Conservation (phyloP, 352 stramenopile species). For the Globisporangium mamillatum region DNA sequence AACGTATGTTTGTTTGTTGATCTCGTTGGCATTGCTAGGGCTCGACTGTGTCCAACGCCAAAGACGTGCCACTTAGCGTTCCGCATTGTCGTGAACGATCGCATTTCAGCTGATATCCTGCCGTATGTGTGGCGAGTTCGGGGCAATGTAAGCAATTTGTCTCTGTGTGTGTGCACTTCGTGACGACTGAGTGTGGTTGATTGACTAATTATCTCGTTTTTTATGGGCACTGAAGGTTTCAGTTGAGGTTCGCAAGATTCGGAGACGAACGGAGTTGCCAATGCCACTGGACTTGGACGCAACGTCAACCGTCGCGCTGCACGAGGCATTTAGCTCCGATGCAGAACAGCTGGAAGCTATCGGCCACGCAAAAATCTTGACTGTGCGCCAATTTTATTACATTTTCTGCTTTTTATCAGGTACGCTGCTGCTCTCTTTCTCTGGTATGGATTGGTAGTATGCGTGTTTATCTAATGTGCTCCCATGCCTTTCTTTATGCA, state of each 20-base stretch:
- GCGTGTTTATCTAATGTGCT: neutral
- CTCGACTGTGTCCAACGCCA: slow-evolving; percentile 61
- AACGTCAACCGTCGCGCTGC: slow-evolving; percentile 19
- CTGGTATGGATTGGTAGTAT: neutral
- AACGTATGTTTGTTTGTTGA: neutral
- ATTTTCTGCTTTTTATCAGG: slow-evolving; percentile 77
- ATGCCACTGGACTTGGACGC: slow-evolving; percentile 14
- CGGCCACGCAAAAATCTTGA: slow-evolving; percentile 61
- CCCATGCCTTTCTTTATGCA: slow-evolving; percentile 9
- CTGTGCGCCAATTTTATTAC: slow-evolving; percentile 77
- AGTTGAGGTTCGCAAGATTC: slow-evolving; percentile 73
- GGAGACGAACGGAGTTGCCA: slow-evolving; percentile 37
- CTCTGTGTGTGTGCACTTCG: neutral
- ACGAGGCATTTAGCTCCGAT: slow-evolving; percentile 23
- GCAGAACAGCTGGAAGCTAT: slow-evolving; percentile 39
- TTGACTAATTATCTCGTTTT: neutral
- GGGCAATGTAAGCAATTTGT: slow-evolving; percentile 42
- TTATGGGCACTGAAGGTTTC: slow-evolving; percentile 24
- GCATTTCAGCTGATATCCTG: slow-evolving; percentile 56
- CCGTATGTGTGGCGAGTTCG: slow-evolving; percentile 72
- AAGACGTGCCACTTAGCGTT: slow-evolving; percentile 78
- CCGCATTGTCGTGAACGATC: slow-evolving; percentile 64
- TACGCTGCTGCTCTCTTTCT: slow-evolving; percentile 9
- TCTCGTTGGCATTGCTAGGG: slow-evolving; percentile 28
- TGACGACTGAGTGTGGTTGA: neutral